A percentile compares a stretch with the other conserved stretches of the same genome.
phyloP scores from a whole-genome alignment of 2,329 filamentous ascomycete species.

The Dryadomyces quercivorus region DNA sequence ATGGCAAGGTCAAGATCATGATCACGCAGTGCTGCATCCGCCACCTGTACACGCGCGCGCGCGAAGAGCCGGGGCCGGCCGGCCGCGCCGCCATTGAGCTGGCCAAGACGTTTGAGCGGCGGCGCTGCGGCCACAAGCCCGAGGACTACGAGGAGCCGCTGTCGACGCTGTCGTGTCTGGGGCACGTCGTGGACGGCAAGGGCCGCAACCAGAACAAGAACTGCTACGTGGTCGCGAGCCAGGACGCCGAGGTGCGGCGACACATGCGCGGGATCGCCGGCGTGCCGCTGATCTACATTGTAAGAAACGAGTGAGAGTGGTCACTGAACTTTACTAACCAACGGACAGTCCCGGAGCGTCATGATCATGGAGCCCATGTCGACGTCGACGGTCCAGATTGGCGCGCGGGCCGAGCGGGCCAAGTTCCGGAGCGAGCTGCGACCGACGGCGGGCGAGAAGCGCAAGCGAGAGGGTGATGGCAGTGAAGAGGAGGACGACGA shows the following conservation, averaged over 20 bases:
- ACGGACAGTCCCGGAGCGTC: slow-evolving; percentile 35
- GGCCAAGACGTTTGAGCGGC: slow-evolving; percentile 60
- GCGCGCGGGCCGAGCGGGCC: slow-evolving; percentile 55
- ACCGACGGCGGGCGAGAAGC: slow-evolving; percentile 31
- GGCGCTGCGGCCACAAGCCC: slow-evolving; percentile 67
- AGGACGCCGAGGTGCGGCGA: slow-evolving; percentile 52
- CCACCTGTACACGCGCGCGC: slow-evolving; percentile 12
- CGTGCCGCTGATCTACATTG: slow-evolving; percentile 65
- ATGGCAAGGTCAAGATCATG: slow-evolving; percentile 73
- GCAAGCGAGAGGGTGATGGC: slow-evolving; percentile 27
- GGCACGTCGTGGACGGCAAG: slow-evolving; percentile 64
- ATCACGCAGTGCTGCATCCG: slow-evolving; percentile 15
- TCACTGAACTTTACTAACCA: background rate
- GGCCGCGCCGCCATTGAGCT: slow-evolving; percentile 49
- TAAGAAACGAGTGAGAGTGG: background rate
- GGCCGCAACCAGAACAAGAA: slow-evolving; percentile 60
- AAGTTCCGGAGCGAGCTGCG: slow-evolving; percentile 65
- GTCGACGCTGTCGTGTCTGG: slow-evolving; percentile 56
- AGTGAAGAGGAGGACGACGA: slow-evolving; percentile 23
- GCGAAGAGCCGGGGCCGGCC: background rate
- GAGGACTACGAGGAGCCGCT: slow-evolving; percentile 60
- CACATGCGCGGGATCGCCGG: slow-evolving; percentile 55
- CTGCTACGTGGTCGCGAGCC: slow-evolving; percentile 65
- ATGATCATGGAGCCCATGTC: slow-evolving; percentile 65
- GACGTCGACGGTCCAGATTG: slow-evolving; percentile 46